Evolutionary conservation across 495 filamentous ascomycete species (phyloP), one percentile per base, ranked within the genome.

Genomic region (Penicillium canescens): DNA sequence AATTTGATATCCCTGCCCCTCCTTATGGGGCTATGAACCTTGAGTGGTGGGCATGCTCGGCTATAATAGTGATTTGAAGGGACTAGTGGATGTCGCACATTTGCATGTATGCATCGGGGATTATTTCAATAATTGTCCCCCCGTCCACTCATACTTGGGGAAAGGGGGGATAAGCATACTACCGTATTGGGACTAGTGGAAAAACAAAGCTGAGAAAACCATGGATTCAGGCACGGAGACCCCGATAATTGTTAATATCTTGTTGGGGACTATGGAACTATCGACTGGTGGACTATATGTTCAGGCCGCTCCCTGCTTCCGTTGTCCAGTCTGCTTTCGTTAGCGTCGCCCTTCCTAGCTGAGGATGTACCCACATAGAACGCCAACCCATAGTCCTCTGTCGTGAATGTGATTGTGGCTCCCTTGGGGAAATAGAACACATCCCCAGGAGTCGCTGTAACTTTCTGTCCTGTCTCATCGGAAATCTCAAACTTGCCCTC

Each of bases 391-490:
- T 85, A 89, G 46, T 78, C 80, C 39, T 82, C 78, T 20, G 86
- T 91, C 20, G 78, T 84, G 54, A 92, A 92, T 1, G 87, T 90
- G 63, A 91, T 88, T 60, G 80, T 88, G 6, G 79, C 72, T n/a
- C 88, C 88, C 74, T 88, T 89, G 55, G 86, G 86, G 64, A 91
- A 88, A 60, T 86, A 86, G 60, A 92, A 89, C 47, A 91, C 86
- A 73, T 92, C 88, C 3, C 89, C 89, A 24, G 82, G 79, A 31
- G 66, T 73, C 8, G 84, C 88, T 40, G 83, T 82, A 16, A 88
- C 87, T 54, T 81, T 86, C 60, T 87, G 81, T 23, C 86, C 87
- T 7, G 79, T 80, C 71, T 87, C 87, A 67, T 89, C 86, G 7
- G 77, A 75, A 57, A 92, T 90, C 56, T 87, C 82, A 58, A 88